Percentiles rank a stretch among this genome's conserved stretches.
Evolutionary conservation across 768 basidiomycete genomes (phyloP).

Genomic region (Hortiboletus campestris): DNA sequence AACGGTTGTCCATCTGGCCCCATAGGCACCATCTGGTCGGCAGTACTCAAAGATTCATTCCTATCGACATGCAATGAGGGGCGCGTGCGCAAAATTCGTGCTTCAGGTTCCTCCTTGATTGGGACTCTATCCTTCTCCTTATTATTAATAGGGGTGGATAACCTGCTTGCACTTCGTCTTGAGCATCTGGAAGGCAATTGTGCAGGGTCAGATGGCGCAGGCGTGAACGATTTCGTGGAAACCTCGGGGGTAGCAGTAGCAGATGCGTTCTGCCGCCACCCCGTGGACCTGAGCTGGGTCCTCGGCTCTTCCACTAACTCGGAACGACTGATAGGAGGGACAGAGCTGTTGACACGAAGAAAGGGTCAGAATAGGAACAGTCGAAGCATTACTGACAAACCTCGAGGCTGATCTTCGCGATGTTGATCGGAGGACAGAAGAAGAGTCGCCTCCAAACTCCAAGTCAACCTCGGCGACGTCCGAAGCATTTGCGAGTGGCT

Average conservation of each 20-base stretch:
- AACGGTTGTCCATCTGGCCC: slow-evolving; percentile 66
- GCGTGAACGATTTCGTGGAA: slow-evolving; percentile 42
- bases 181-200: slow-evolving; percentile 28
- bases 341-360: slow-evolving; percentile 16
- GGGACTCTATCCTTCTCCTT: slow-evolving; percentile 41
- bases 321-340: slow-evolving; percentile 31
- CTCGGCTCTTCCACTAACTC: slow-evolving; percentile 20
- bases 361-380: slow-evolving; percentile 12
- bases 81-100: slow-evolving; percentile 50
- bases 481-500: slow-evolving; percentile 45
- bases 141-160: slow-evolving; percentile 29
- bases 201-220: slow-evolving; percentile 27
- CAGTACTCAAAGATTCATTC: slow-evolving; percentile 38
- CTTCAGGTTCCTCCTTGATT: slow-evolving; percentile 50
- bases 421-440: slow-evolving; percentile 20
- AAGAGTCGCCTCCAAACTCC: slow-evolving; percentile 39
- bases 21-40: slow-evolving; percentile 45
- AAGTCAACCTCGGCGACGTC: slow-evolving; percentile 53
- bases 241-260: slow-evolving; percentile 44
- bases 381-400: slow-evolving; percentile 16
- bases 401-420: slow-evolving; percentile 28
- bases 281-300: slow-evolving; percentile 53
- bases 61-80: slow-evolving; percentile 37
- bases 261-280: slow-evolving; percentile 51
- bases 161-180: slow-evolving; percentile 31